phyloP scores from a whole-genome alignment of 2,329 filamentous ascomycete species.

The Botrytis hyacinthi region DNA sequence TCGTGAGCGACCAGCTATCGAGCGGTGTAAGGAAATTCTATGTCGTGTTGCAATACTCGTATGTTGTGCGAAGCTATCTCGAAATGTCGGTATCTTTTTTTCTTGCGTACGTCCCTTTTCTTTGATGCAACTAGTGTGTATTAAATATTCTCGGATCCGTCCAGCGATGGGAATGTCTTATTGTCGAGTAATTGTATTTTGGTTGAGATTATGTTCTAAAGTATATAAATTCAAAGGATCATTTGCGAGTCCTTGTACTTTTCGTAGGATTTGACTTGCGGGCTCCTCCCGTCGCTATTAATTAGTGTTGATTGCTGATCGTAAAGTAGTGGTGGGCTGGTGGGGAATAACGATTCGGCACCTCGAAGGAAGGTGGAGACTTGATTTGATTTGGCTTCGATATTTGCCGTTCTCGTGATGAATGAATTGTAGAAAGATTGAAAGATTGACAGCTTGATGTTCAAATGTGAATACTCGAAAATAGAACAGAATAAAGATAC shows the following conservation, averaged over 20 bases:
- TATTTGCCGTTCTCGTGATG: conserved; percentile 20
- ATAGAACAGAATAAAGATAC: neutral
- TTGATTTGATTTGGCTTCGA: neutral
- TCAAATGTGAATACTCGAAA: neutral
- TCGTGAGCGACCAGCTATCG: conserved; percentile 28
- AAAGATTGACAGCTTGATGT: conserved; percentile 12
- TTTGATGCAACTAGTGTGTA: conserved; percentile 17
- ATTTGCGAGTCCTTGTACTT: neutral
- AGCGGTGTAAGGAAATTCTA: conserved; percentile 14
- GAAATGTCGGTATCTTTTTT: conserved; percentile 10
- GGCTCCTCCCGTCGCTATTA: conserved; percentile 15
- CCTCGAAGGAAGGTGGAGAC: conserved; percentile 16
- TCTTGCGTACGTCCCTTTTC: neutral
- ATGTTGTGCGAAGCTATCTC: conserved; percentile 19
- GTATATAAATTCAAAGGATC: conserved; percentile 9
- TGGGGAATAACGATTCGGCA: neutral
- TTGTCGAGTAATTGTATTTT: conserved; percentile 1
- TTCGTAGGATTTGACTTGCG: conserved; percentile 5
- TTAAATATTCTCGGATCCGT: conserved; percentile 14
- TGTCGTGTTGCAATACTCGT: conserved; percentile 17
- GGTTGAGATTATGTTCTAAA: conserved; percentile 12
- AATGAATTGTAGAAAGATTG: neutral
- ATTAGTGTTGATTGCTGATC: conserved; percentile 18
- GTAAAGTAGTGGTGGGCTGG: conserved; percentile 1
- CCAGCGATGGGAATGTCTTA: conserved; percentile 15